Conservation (phyloP, 768 basidiomycete species). For the Austroboletus festivus region DNA sequence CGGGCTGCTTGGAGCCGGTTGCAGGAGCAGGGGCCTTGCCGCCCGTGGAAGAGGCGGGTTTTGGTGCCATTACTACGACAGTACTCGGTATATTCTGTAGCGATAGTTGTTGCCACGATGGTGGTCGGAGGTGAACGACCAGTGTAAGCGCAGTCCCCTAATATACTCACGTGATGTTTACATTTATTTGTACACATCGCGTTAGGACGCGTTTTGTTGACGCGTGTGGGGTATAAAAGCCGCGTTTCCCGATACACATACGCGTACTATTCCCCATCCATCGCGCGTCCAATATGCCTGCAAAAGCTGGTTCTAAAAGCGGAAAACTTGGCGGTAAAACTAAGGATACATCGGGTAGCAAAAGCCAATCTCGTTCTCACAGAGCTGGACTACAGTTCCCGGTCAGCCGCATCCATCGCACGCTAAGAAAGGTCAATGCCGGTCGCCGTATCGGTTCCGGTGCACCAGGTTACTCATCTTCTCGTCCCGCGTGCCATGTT, state of each 20-base stretch:
- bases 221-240: slow-evolving; percentile 23
- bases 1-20: slow-evolving; percentile 62
- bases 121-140: slow-evolving; percentile 15
- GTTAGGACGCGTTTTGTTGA: slow-evolving; percentile 42
- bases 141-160: slow-evolving; percentile 29
- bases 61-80: slow-evolving; percentile 42
- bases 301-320: slow-evolving; percentile 28
- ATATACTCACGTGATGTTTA: slow-evolving; percentile 36
- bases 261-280: neutral
- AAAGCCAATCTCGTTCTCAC: slow-evolving; percentile 69
- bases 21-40: slow-evolving; percentile 65
- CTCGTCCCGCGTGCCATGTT: slow-evolving; percentile 8
- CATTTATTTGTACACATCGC: slow-evolving; percentile 27
- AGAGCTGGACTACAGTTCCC: slow-evolving; percentile 83
- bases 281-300: slow-evolving; percentile 21
- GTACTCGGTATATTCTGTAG: neutral
- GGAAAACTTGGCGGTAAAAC: slow-evolving; percentile 54
- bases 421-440: slow-evolving; percentile 83
- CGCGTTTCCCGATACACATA: neutral
- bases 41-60: slow-evolving; percentile 66
- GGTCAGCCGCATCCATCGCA: slow-evolving; percentile 88
- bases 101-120: slow-evolving; percentile 11
- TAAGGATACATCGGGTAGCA: slow-evolving; percentile 34
- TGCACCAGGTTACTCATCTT: slow-evolving; percentile 58
- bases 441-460: slow-evolving; percentile 86